phyloP scores from a whole-genome alignment of 768 basidiomycete genomes.

The Mycena crocata region DNA sequence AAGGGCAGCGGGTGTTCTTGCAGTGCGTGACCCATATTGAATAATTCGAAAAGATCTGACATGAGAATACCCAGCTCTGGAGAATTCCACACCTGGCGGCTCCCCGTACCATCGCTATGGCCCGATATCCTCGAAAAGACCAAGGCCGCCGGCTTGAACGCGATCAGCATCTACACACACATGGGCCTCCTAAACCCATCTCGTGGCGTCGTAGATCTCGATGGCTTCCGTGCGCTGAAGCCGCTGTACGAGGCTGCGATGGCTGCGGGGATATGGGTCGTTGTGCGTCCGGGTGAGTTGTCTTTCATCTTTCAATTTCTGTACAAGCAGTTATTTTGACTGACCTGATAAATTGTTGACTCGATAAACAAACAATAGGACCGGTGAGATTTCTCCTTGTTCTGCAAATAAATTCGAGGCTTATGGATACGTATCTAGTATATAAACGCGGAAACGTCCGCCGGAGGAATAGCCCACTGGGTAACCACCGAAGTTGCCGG shows the following conservation, averaged over 20 bases:
- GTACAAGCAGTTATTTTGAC: too few species aligned
- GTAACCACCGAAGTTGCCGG: constrained; percentile 75
- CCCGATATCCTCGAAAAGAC: constrained; percentile 84
- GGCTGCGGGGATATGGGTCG: constrained; percentile 80
- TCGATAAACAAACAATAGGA: constrained; percentile 44
- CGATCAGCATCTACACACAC: constrained; percentile 81
- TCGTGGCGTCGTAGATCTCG: constrained; percentile 78
- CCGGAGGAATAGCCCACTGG: constrained; percentile 81
- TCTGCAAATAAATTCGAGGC: not conserved
- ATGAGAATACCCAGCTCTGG: constrained; percentile 65
- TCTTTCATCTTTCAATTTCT: too few species aligned
- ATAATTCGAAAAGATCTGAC: not conserved
- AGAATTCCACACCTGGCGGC: constrained; percentile 86
- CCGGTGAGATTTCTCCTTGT: constrained; percentile 42
- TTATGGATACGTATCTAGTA: constrained; percentile 55
- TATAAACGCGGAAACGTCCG: constrained; percentile 86
- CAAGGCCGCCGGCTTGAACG: constrained; percentile 85
- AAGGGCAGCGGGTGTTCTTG: constrained; percentile 77
- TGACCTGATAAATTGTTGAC: too few species aligned
- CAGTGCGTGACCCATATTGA: constrained; percentile 60
- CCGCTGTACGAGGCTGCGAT: constrained; percentile 82
- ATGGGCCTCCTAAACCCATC: constrained; percentile 85
- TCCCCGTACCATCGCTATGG: constrained; percentile 86
- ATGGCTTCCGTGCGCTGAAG: constrained; percentile 74
- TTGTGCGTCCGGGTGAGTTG: constrained; percentile 77